A percentile compares a stretch with the other conserved stretches of the same genome.
Conservation (phyloP, 805 yeast species). For the Blastobotrys robertii region DNA sequence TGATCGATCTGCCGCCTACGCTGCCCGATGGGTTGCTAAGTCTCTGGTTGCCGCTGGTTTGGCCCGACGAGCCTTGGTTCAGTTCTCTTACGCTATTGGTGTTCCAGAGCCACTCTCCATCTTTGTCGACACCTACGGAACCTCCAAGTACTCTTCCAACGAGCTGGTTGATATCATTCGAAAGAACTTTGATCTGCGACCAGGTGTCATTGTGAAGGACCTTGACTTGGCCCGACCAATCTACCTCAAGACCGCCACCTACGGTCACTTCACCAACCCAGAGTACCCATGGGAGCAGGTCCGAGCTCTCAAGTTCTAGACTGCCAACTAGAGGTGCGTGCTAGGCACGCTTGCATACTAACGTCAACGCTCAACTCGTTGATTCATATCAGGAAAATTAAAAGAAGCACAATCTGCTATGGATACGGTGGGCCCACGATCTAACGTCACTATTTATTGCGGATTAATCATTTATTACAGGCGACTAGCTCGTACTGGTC, state of each 20-base stretch:
- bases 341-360: neutral
- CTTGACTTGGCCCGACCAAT: constrained; percentile 98
- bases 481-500: no score
- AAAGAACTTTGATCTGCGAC: constrained; percentile 97
- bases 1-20: constrained; percentile 99
- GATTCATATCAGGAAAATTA: constrained; percentile 5
- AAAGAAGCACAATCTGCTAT: no score
- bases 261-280: constrained; percentile 99
- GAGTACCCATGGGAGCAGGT: constrained; percentile 98
- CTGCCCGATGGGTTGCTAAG: constrained; percentile 99
- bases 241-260: constrained; percentile 97
- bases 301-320: constrained; percentile 36
- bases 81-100: constrained; percentile 99
- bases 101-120: constrained; percentile 98
- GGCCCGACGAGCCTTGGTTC: constrained; percentile 95
- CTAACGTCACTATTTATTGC: neutral
- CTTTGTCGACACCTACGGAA: constrained; percentile 97
- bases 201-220: constrained; percentile 96
- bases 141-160: constrained; percentile 79
- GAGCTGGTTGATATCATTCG: constrained; percentile 87
- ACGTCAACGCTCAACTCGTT: constrained; percentile 21
- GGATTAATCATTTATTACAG: no score
- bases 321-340: neutral
- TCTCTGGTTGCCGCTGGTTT: constrained; percentile 90
- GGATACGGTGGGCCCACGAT: neutral